phyloP scores from a whole-genome alignment of 805 yeast genomes.

The Lipomyces anomalus region DNA sequence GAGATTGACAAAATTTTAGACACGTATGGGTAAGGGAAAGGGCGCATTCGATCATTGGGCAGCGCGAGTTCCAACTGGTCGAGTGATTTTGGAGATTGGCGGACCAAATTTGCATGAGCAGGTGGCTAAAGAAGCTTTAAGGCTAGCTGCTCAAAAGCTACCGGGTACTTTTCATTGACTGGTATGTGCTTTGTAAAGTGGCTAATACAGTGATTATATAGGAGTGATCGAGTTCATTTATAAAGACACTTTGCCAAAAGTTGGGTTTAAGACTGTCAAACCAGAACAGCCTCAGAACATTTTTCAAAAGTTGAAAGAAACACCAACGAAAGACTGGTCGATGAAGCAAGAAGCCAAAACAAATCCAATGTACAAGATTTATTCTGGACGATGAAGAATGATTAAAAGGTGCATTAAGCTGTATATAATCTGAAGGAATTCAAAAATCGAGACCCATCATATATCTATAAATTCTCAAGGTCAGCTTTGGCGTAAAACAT shows the following conservation, averaged over 20 bases:
- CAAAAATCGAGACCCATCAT: not conserved
- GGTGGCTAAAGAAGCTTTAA: slow-evolving; percentile 80
- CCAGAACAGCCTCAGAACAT: slow-evolving; percentile 45
- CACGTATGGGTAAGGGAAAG: slow-evolving; percentile 99
- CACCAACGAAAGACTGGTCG: slow-evolving; percentile 61
- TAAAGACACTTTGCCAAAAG: not conserved
- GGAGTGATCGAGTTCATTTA: not conserved
- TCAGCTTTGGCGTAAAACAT: not conserved
- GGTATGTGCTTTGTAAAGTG: too few species aligned
- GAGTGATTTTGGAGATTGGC: slow-evolving; percentile 76
- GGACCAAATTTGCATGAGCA: slow-evolving; percentile 76
- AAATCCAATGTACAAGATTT: not conserved
- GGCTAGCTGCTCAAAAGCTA: slow-evolving; percentile 84
- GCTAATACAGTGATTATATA: too few species aligned
- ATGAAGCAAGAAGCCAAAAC: slow-evolving; percentile 46
- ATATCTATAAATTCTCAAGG: not conserved
- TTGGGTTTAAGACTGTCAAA: slow-evolving; percentile 33
- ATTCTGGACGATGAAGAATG: not conserved
- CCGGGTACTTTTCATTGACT: slow-evolving; percentile 94
- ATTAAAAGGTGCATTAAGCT: too few species aligned
- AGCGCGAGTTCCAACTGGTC: slow-evolving; percentile 92
- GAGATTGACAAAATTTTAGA: slow-evolving; percentile 28
- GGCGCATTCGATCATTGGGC: slow-evolving; percentile 98
- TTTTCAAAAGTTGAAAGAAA: slow-evolving; percentile 46
- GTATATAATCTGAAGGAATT: not conserved